These are phyloP conservation scores for Fusarium nanum DNA, from an alignment of 2,329 filamentous ascomycete genomes.

Conservation along the genomic window DNA sequence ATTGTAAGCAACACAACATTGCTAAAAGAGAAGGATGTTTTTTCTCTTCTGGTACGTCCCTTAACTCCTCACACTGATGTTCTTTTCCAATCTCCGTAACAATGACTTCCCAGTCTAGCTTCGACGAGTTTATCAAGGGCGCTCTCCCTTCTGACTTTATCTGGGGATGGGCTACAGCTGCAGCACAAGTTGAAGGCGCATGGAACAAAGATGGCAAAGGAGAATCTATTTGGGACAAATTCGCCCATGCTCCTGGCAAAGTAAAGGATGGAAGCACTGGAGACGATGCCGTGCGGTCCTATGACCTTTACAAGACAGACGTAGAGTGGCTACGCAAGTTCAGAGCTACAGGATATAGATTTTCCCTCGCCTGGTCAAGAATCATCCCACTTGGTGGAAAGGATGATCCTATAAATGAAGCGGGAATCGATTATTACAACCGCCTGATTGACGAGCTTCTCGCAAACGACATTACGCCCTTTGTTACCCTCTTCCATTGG, in stretches of 20 bases:
- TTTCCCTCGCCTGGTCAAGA: neutral
- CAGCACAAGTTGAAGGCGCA: neutral
- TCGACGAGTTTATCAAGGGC: neutral
- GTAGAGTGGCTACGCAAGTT: neutral
- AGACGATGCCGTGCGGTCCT: neutral
- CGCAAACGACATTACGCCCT: neutral
- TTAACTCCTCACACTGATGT: fast-evolving
- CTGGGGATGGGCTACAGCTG: neutral
- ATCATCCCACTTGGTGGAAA: neutral
- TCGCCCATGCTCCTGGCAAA: neutral
- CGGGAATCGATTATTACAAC: neutral
- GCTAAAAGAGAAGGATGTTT: neutral
- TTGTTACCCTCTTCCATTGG: neutral
- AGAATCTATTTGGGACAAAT: neutral
- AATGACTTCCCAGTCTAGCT: neutral
- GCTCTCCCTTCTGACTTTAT: neutral
- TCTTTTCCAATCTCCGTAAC: no score
- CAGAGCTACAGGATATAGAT: neutral
- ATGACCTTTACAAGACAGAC: neutral
- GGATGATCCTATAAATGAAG: neutral
- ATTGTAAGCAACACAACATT: neutral
- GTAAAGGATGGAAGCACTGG: neutral
- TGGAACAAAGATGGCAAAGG: neutral
- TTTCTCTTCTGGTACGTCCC: neutral
- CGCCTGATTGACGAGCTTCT: neutral